Base-by-base conservation (phyloP, 805 yeast genomes). In the Candida odintsovae region DNA sequence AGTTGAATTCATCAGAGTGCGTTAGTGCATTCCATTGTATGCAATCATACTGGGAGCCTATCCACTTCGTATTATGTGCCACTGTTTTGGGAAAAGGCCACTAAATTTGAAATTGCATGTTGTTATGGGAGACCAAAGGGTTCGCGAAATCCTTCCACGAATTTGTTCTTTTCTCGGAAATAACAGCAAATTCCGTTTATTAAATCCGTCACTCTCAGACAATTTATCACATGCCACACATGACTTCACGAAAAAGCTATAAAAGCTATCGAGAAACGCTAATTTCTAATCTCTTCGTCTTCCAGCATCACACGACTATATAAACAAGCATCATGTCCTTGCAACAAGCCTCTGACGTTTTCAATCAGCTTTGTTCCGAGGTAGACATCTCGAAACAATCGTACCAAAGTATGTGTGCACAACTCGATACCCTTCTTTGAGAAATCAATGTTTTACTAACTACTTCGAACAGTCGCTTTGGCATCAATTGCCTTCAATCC, bases 401-500 rank as follows among this genome's bases (percentile, higher is more conserved):
- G 26, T 50, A 44, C 33, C 58, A 54, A 26, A 25, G 63, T 57
- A 44, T 20, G 63, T 28, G n/a, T 28, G n/a, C n/a, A n/a, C 31
- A 28, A 4, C 13, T 28, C 7, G n/a, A 13, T 13, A 7, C n/a
- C 15, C n/a, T n/a, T 13, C 31, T n/a, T 28, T 13, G 31, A 28
- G 31, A 28, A 28, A 25, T 25, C 12, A 10, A 25, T 12, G 3
- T 25, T 12, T 13, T 28, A 28, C 31, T 28, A 28, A 28, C 31
- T 28, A 3, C n/a, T 28, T 12, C 5, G 16, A 1, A 31, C 21
- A 58, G 73, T 69, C 48, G 78, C 92, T 6, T 62, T 87, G 25
- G 75, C 72, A 9, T 77, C 86, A 26, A 86, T 94, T 56, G 81
- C 83, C 15, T 90, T 94, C 77, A 94, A 94, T 64, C 99, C 99